A percentile compares a stretch with the other conserved stretches of the same genome.
phyloP scores from a whole-genome alignment of 345 rosid species.

The Boechera stricta region DNA sequence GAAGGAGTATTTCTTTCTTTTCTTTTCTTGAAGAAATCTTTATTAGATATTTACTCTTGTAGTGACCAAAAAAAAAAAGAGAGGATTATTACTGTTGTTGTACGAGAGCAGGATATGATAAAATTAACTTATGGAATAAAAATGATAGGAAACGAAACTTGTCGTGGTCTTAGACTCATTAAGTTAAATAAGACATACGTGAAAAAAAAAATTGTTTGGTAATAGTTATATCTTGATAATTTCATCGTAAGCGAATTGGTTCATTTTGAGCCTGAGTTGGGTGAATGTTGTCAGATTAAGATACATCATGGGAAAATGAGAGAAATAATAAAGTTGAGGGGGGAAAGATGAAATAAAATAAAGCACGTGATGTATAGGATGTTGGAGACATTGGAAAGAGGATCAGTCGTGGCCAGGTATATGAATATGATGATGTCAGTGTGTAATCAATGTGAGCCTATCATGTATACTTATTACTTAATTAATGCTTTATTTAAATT shows the following conservation, averaged over 20 bases:
- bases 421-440: conserved; percentile 46
- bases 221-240: not conserved
- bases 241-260: not conserved
- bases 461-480: conserved; percentile 36
- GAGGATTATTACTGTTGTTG: not conserved
- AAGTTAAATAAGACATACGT: not conserved
- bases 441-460: conserved; percentile 43
- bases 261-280: conserved; percentile 1
- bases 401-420: conserved; percentile 45
- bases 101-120: not conserved
- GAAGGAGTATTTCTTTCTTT: not conserved
- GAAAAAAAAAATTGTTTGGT: not conserved
- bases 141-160: not conserved
- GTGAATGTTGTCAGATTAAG: not conserved
- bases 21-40: not conserved
- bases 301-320: not conserved
- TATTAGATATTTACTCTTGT: too few species aligned
- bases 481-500: not conserved
- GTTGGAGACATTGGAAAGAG: conserved; percentile 47
- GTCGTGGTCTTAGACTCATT: not conserved
- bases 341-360: not conserved
- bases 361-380: conserved; percentile 48
- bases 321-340: conserved; percentile 4
- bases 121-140: not conserved
- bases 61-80: too few species aligned